A percentile compares a stretch with the other conserved stretches of the same genome.
phyloP scores from a whole-genome alignment of 2,329 filamentous ascomycete genomes.

The Seiridium cupressi region DNA sequence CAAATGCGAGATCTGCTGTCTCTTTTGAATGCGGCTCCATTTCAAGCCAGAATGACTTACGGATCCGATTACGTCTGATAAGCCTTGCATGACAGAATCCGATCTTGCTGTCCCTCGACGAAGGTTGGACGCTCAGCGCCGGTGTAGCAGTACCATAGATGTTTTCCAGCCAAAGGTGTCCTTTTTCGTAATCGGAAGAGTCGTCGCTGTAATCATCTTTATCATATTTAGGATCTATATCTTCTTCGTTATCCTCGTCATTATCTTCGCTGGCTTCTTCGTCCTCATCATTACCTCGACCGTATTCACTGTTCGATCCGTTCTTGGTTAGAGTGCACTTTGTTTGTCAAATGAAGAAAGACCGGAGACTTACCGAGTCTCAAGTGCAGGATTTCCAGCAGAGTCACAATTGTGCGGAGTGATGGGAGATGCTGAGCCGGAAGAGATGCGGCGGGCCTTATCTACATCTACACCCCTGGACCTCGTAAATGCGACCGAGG shows the following conservation, averaged over 20 bases:
- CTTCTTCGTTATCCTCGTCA: background rate
- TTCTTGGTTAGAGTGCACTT: background rate
- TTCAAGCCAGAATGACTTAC: background rate
- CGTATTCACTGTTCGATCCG: background rate
- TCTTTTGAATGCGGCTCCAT: background rate
- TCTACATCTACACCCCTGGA: no score
- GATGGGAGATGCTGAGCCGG: no score
- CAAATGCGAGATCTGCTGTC: slow-evolving; percentile 26
- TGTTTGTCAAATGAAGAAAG: background rate
- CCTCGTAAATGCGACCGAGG: no score
- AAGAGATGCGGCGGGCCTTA: no score
- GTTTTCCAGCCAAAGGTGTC: background rate
- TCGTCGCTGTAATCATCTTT: background rate
- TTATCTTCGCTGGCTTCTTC: background rate
- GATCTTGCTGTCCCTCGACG: background rate
- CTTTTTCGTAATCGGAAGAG: background rate
- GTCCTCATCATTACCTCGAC: background rate
- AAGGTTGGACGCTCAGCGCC: background rate
- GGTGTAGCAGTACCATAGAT: background rate
- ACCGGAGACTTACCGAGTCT: background rate
- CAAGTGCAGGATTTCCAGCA: background rate
- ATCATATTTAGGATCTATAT: background rate
- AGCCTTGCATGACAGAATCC: background rate
- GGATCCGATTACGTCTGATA: background rate
- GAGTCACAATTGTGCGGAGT: no score